phyloP scores from a whole-genome alignment of 208 protist genomes.

The Trypanosoma lewisi region DNA sequence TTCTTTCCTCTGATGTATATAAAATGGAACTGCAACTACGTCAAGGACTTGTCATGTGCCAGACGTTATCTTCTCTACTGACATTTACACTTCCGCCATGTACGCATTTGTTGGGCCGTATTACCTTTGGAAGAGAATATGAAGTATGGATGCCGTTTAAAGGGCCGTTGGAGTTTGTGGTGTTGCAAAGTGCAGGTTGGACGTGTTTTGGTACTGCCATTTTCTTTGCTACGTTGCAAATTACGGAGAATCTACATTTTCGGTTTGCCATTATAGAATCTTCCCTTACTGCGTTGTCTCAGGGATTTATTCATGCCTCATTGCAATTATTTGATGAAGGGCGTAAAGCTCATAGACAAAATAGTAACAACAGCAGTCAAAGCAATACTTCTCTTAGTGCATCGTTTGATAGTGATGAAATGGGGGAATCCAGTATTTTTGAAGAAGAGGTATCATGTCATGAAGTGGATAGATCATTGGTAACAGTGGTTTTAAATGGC shows the following conservation, averaged over 20 bases:
- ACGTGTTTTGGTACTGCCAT: slow-evolving; percentile 49
- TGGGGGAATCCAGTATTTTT: background rate
- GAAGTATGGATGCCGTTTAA: slow-evolving; percentile 62
- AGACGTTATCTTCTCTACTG: slow-evolving; percentile 37
- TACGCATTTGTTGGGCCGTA: slow-evolving; percentile 61
- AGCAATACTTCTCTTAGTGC: background rate
- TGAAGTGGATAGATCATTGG: slow-evolving; percentile 14
- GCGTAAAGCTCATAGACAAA: background rate
- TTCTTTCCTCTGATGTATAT: slow-evolving; percentile 17
- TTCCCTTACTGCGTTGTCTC: slow-evolving; percentile 42
- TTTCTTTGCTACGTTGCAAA: slow-evolving; percentile 62
- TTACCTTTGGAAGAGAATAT: slow-evolving; percentile 57
- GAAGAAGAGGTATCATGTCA: slow-evolving; percentile 5
- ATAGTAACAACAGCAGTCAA: background rate
- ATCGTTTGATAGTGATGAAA: slow-evolving; percentile 8
- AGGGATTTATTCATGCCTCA: slow-evolving; percentile 69
- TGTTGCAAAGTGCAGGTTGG: slow-evolving; percentile 61
- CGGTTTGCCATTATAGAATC: slow-evolving; percentile 48
- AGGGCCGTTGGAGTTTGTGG: slow-evolving; percentile 55
- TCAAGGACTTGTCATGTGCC: slow-evolving; percentile 29
- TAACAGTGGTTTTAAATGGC: slow-evolving; percentile 52
- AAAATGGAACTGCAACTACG: slow-evolving; percentile 9
- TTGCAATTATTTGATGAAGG: slow-evolving; percentile 50
- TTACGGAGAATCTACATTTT: slow-evolving; percentile 38
- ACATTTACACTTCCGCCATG: slow-evolving; percentile 58